phyloP scores from a whole-genome alignment of 768 basidiomycete genomes.

The Tephrocybe sp. region DNA sequence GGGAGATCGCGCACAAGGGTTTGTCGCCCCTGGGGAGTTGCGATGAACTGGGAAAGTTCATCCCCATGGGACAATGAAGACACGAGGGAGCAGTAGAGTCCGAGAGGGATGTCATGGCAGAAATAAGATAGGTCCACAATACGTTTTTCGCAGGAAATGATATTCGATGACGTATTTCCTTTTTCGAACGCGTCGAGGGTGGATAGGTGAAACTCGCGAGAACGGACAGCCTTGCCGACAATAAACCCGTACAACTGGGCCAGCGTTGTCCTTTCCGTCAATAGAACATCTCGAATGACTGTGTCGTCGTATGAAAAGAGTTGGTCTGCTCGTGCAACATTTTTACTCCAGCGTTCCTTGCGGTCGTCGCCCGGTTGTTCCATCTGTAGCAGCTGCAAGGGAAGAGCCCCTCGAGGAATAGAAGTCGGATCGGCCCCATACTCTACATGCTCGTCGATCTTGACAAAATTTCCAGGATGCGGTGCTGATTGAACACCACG shows the following conservation, averaged over 20 bases:
- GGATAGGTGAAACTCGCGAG: conserved; percentile 62
- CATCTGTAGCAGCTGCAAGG: conserved; percentile 46
- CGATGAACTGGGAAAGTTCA: conserved; percentile 53
- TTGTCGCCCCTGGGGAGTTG: conserved; percentile 44
- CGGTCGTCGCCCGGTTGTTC: conserved; percentile 42
- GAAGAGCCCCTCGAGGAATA: conserved; percentile 32
- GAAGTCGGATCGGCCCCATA: conserved; percentile 46
- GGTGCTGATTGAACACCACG: conserved; percentile 35
- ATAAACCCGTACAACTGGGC: conserved; percentile 77
- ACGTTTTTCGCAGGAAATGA: conserved; percentile 53
- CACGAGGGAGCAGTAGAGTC: conserved; percentile 64
- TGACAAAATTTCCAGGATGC: conserved; percentile 39
- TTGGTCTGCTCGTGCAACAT: conserved; percentile 45
- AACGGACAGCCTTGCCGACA: conserved; percentile 63
- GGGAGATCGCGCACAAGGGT: conserved; percentile 58
- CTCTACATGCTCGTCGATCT: conserved; percentile 53
- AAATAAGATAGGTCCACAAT: conserved; percentile 65
- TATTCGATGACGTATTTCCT: conserved; percentile 32
- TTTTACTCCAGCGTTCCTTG: conserved; percentile 46
- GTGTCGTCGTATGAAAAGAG: conserved; percentile 54
- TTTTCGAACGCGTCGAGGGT: conserved; percentile 49
- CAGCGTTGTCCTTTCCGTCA: conserved; percentile 71
- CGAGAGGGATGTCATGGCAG: conserved; percentile 62
- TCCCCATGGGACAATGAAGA: conserved; percentile 56
- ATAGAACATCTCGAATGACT: conserved; percentile 57